Evolutionary conservation across 805 yeast species (phyloP).

Genomic region (Pichia manshurica): DNA sequence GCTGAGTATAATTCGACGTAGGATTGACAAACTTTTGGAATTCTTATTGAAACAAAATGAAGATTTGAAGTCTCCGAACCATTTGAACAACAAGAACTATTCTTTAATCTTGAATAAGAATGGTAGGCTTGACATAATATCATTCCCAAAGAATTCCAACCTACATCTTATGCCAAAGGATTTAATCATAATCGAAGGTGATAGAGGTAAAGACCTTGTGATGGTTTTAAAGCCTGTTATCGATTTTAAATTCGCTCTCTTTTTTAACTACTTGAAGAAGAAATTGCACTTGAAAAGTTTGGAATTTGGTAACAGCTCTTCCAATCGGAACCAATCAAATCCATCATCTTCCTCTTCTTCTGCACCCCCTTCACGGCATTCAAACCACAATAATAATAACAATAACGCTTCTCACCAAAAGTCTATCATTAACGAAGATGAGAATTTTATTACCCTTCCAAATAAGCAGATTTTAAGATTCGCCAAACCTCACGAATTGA

Average conservation of each 20-base stretch:
- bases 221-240: conserved; percentile 64
- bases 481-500: conserved; percentile 67
- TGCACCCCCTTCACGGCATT: no score
- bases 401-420: conserved; percentile 20
- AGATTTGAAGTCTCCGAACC: conserved; percentile 34
- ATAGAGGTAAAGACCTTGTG: conserved; percentile 75
- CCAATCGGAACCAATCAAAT: conserved; percentile 12
- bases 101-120: conserved; percentile 33
- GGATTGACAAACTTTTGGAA: conserved; percentile 31
- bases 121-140: conserved; percentile 56
- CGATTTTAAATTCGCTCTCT: conserved; percentile 57
- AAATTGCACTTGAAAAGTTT: conserved; percentile 58
- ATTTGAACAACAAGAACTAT: conserved; percentile 30
- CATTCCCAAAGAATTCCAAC: conserved; percentile 61
- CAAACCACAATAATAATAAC: conserved; percentile 18
- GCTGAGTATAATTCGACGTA: conserved; percentile 16
- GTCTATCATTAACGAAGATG: conserved; percentile 45
- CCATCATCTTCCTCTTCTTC: no score
- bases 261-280: conserved; percentile 69
- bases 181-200: conserved; percentile 76
- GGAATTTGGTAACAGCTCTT: conserved; percentile 30
- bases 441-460: conserved; percentile 63
- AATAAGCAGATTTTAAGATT: conserved; percentile 72
- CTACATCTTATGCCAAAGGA: conserved; percentile 53
- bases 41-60: conserved; percentile 40